Evolutionary conservation across 1,284 basidiomycete species (phyloP).

Genomic region (Ganoderma multipileum): DNA sequence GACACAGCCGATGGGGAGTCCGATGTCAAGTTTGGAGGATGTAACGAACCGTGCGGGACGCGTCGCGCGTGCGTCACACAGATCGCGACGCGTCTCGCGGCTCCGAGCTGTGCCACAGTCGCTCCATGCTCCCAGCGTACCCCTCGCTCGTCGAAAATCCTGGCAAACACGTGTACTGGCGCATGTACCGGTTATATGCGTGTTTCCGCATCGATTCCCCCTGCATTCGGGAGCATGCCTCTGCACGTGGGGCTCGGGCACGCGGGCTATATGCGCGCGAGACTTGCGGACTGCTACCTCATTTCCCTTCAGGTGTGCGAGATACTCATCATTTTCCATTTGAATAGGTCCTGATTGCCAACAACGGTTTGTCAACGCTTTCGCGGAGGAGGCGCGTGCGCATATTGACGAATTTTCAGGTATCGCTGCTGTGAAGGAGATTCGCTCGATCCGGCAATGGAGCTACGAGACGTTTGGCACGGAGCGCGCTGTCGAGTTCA

Average conservation of each 20-base stretch:
- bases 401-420: constrained; percentile 50
- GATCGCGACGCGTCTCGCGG: constrained; percentile 13
- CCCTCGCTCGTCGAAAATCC: constrained; percentile 2
- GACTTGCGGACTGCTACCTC: background rate
- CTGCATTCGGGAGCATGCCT: constrained; percentile 7
- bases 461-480: constrained; percentile 99
- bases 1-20: no score
- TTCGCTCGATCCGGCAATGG: constrained; percentile 99
- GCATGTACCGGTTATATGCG: constrained; percentile 8
- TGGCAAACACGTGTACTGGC: constrained; percentile 10
- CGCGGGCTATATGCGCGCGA: constrained; percentile 10
- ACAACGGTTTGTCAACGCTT: constrained; percentile 72
- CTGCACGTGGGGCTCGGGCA: constrained; percentile 5
- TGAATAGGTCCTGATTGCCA: constrained; percentile 90
- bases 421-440: constrained; percentile 99
- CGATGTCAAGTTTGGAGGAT: background rate
- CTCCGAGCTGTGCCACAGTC: background rate
- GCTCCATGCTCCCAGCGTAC: background rate
- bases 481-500: constrained; percentile 97
- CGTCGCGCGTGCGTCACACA: constrained; percentile 26
- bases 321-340: constrained; percentile 12
- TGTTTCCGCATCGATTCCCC: background rate
- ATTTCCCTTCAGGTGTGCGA: background rate
- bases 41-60: constrained; percentile 1
- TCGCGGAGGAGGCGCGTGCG: background rate